Base-by-base conservation (phyloP, 345 rosid species). In the Trapa incisa region DNA sequence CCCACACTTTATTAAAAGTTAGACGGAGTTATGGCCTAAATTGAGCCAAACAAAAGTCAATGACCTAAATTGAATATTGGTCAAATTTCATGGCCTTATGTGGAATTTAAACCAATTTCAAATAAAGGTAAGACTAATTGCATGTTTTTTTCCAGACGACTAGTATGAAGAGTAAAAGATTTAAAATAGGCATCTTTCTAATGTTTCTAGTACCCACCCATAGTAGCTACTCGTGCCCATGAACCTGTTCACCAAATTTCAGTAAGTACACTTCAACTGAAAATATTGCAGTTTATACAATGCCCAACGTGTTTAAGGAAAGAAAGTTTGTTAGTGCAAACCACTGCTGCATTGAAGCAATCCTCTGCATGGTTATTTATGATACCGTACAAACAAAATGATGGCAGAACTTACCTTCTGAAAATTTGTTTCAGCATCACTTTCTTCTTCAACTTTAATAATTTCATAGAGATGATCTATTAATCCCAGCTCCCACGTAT, bases 381-480 rank as follows among this genome's bases (percentile, higher is more conserved):
- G 60, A 22, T n/a, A n/a, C 4, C 22, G 22, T 50, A 50, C 33
- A 54, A n/a, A n/a, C 60, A 22, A 33, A 54, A 16, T 4, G 29
- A 52, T 0, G 60, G 4, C 33, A 54, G 10, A 4, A 70, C 68
- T 54, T 68, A 93, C 98, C 92, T 93, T 93, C 61, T 90, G 98
- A 72, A 93, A 90, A 75, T 93, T 90, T 13, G 97, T 90, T 79
- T 93, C 98, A 9, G 78, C 75, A 61, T 88, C 91, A 70, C 70
- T 80, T 76, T 90, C 98, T 70, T 80, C 96, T 71, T 93, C 98
- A 65, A 87, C 96, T 84, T 87, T 93, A 47, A 93, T 77, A 64
- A 93, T 88, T 72, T 90, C 97, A 37, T 75, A 75, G 45, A 93
- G 89, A 81, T 90, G 93, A 77, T 89, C 96, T 39, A 89, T 89